A percentile compares a stretch with the other conserved stretches of the same genome.
phyloP scores from a whole-genome alignment of 2,329 filamentous ascomycete species.

The Triangularia verruculosa region DNA sequence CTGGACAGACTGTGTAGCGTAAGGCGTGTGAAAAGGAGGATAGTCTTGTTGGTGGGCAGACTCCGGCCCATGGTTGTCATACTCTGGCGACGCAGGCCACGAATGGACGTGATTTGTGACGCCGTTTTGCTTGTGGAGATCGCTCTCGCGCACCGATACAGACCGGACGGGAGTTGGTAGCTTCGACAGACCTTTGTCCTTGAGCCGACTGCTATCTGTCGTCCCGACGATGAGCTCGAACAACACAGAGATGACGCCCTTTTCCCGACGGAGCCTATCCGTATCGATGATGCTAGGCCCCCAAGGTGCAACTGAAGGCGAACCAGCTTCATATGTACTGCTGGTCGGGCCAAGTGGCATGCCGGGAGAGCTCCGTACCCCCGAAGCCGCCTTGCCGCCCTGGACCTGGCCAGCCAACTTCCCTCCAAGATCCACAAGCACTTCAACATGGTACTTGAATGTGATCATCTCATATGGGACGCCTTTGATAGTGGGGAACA shows the following conservation, averaged over 20 bases:
- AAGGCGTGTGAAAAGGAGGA: constrained; percentile 15
- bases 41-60: constrained; percentile 24
- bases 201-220: constrained; percentile 64
- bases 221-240: constrained; percentile 90
- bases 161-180: constrained; percentile 24
- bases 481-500: constrained; percentile 85
- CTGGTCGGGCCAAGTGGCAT: constrained; percentile 30
- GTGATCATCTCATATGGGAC: constrained; percentile 93
- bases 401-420: constrained; percentile 74
- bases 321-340: constrained; percentile 38
- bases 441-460: constrained; percentile 91
- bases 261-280: constrained; percentile 78
- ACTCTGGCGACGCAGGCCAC: constrained; percentile 21
- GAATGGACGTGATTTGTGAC: constrained; percentile 25
- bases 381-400: constrained; percentile 51
- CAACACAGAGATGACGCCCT: constrained; percentile 81
- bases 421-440: constrained; percentile 87
- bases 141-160: constrained; percentile 26
- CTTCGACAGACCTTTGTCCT: constrained; percentile 35
- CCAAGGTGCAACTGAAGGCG: constrained; percentile 51
- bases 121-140: constrained; percentile 14
- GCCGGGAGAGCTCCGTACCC: constrained; percentile 33
- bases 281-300: constrained; percentile 79
- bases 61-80: constrained; percentile 22
- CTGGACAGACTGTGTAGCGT: constrained; percentile 1